Base-by-base conservation (phyloP, 805 yeast species). In the Saccharomycopsis sp. region DNA sequence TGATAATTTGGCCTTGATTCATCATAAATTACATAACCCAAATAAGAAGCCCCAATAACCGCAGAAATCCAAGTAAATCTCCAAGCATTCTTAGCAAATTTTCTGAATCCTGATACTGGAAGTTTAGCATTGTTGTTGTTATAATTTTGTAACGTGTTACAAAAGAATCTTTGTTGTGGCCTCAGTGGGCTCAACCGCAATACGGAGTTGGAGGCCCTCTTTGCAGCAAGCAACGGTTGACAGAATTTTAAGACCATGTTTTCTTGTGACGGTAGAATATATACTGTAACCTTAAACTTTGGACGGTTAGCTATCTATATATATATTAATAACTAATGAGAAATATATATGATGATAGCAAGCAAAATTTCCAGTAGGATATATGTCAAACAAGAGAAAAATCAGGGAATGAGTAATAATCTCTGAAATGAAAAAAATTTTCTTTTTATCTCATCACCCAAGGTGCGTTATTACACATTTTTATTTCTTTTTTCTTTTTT, bases 1-100 rank as follows among this genome's bases (percentile, higher is more conserved):
- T 82, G 88, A 14, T 69, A 65, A 27, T 69, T 65, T 4, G 89
- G 89, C 53, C 72, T 68, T 4, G 75, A 64, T 63, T 83, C 90
- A 35, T 66, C 66, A 59, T 79, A 79, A 43, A 82, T 72, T 50
- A 74, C 68, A 62, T 77, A 86, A 9, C 81, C 79, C 41, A 75
- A 59, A 54, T 80, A 77, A 20, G 76, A 83, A 27, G 77, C 61
- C 14, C 77, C 71, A 1, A 74, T 68, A 28, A 78, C 53, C 6
- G 71, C 64, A 2, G 84, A 64, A 16, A 74, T 54, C 56, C 75
- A 67, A 19, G 81, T 62, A 28, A 70, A 59, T 55, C 71, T 71
- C 72, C 81, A 72, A 4, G 70, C 53, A 40, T 64, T 59, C 38
- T 60, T 59, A 51, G 70, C 58, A 44, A 62, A 56, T 36, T 22